Evolutionary conservation across 345 rosid genomes (phyloP), one percentile per base, ranked within the genome.

Genomic region (Lenwebbia sp.): DNA sequence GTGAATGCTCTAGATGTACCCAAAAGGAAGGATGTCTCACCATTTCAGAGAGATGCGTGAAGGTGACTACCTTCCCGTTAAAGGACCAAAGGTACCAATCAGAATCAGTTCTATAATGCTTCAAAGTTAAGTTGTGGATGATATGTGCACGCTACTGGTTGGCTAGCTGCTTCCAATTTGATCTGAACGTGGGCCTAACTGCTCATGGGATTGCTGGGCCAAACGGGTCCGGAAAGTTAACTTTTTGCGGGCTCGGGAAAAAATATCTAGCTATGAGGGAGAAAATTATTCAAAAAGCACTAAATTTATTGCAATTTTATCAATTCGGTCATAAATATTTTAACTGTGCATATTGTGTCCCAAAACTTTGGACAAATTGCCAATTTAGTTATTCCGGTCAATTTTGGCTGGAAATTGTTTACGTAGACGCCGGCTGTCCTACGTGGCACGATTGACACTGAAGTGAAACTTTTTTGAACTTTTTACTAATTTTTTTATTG

Each of bases 21-120:
- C 94, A 3, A 88, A 89, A 78, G 93, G 94, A 86, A 86, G 88
- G 85, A 93, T 93, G 94, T 89, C 94, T 52, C 94, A 91, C 84
- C 93, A 93, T 85, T 93, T 93, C 70, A 86, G 93, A 65, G 89
- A 91, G 86, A 88, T 90, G 91, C 55, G 75, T 0, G 89, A 84
- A 57, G 92, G 93, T 54, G 92, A 90, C 81, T 85, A 52, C 84
- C 90, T 93, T 10, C 33, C 92, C 6, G 92, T 93, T 5, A 91
- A 87, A 86, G 94, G 94, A 55, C 93, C 93, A n/a, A 88, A 87
- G 94, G 94, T 93, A 88, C n/a, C 54, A 47, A 25, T 60, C 50
- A 12, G 51, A 47, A 13, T 49, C 50, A 30, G 4, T 22, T 33
- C 44, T 8, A 0, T 7, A 37, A 40, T 51, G 54, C 40, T 41